These are phyloP conservation scores for Fusarium lateritium DNA, from an alignment of 2,329 filamentous ascomycete genomes.

Conservation along the genomic window DNA sequence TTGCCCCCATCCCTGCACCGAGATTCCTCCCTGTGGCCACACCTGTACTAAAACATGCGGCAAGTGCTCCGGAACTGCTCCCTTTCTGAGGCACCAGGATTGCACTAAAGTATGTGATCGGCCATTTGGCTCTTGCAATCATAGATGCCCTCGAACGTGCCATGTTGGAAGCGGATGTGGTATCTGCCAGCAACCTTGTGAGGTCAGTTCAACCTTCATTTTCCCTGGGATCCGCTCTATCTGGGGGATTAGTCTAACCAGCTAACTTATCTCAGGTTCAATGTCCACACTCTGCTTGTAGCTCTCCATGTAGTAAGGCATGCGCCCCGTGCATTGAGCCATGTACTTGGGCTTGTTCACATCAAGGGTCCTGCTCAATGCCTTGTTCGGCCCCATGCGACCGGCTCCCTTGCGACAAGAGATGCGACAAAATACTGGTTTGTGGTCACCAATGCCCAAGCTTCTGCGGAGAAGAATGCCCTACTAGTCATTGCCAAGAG, in stretches of 20 bases:
- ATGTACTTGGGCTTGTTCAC: conserved; percentile 66
- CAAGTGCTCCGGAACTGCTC: neutral
- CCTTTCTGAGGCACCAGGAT: conserved; percentile 56
- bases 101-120: conserved; percentile 61
- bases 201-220: conserved; percentile 46
- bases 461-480: conserved; percentile 75
- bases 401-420: conserved; percentile 72
- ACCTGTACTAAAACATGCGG: conserved; percentile 28
- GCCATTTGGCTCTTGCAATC: conserved; percentile 67
- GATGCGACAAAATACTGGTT: conserved; percentile 66
- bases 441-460: conserved; percentile 76
- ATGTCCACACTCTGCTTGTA: conserved; percentile 71
- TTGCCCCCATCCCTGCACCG: conserved; percentile 45
- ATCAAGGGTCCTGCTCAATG: conserved; percentile 64
- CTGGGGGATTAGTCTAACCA: too few species aligned
- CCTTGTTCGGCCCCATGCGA: conserved; percentile 77
- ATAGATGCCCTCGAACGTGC: conserved; percentile 60
- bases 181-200: conserved; percentile 72
- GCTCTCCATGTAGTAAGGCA: conserved; percentile 66
- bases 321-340: conserved; percentile 72
- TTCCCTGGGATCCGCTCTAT: neutral
- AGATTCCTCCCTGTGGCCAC: conserved; percentile 58
- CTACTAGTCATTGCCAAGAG: conserved; percentile 67
- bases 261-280: conserved; percentile 51
- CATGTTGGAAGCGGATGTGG: conserved; percentile 31